Evolutionary conservation across 31 red algal genomes (phyloP).

Genomic region (Porphyra umbilicalis): DNA sequence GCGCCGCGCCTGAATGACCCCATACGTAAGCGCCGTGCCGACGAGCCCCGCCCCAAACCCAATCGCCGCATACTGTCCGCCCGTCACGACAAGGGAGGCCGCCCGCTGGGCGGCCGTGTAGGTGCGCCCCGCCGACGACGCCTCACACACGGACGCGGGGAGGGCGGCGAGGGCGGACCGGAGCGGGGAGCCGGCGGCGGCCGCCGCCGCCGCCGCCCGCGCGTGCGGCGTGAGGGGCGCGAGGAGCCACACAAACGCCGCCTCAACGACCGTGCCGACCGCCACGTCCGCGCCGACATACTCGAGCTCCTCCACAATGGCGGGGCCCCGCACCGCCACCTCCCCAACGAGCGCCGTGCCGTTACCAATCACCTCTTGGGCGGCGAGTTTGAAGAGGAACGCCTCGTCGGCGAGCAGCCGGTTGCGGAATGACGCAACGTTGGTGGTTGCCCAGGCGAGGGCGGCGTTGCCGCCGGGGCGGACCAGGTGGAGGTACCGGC

Average conservation of each 20-base stretch:
- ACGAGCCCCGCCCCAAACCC: slow-evolving; percentile 79
- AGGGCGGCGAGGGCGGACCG: neutral
- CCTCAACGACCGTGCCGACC: slow-evolving; percentile 91
- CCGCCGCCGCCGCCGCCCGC: neutral
- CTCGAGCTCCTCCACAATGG: slow-evolving; percentile 87
- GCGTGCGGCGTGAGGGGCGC: slow-evolving; percentile 27
- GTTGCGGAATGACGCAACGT: slow-evolving; percentile 44
- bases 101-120: slow-evolving; percentile 56
- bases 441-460: slow-evolving; percentile 9
- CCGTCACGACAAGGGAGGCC: slow-evolving; percentile 57
- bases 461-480: slow-evolving; percentile 7
- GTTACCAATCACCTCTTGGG: slow-evolving; percentile 89
- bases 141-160: slow-evolving; percentile 73
- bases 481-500: slow-evolving; percentile 15
- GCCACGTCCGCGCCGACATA: slow-evolving; percentile 88
- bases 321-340: slow-evolving; percentile 65
- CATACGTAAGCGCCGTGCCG: slow-evolving; percentile 83
- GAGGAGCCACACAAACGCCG: slow-evolving; percentile 91
- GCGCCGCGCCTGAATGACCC: slow-evolving; percentile 55
- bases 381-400: slow-evolving; percentile 83
- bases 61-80: slow-evolving; percentile 67
- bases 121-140: slow-evolving; percentile 26
- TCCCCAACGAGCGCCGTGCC: slow-evolving; percentile 79
- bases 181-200: neutral
- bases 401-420: slow-evolving; percentile 64